Evolutionary conservation across 176 grass and related monocot species (phyloP).

Genomic region (Canna indica): DNA sequence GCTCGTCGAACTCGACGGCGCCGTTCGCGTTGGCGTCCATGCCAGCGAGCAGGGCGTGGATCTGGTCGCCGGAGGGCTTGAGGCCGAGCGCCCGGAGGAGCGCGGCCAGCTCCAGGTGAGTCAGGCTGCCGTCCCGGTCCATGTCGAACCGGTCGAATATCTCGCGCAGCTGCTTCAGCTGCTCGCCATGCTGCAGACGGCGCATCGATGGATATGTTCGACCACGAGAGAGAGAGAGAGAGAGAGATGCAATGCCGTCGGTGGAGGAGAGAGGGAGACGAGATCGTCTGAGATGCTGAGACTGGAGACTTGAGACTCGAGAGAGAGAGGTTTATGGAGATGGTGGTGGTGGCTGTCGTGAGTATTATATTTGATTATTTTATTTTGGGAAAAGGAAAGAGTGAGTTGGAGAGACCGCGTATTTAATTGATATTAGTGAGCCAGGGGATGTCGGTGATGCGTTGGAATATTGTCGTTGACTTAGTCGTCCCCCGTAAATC

Average conservation of each 20-base stretch:
- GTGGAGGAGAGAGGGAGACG: too few relatives aligned
- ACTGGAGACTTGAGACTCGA: too few relatives aligned
- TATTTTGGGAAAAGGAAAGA: too few relatives aligned
- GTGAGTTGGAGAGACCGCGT: too few relatives aligned
- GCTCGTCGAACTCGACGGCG: constrained; percentile 16
- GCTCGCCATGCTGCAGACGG: background rate
- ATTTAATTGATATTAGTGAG: too few relatives aligned
- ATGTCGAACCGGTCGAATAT: constrained; percentile 15
- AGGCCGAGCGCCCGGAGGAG: constrained; percentile 17
- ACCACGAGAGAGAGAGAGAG: too few relatives aligned
- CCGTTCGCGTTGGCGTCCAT: constrained; percentile 16
- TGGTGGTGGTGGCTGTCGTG: background rate
- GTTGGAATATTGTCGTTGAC: too few relatives aligned
- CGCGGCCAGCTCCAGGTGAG: constrained; percentile 10
- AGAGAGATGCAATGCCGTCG: background rate
- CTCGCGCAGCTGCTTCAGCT: constrained; percentile 14
- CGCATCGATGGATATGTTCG: background rate
- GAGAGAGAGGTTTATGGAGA: background rate
- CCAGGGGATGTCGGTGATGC: too few relatives aligned
- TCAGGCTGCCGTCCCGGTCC: constrained; percentile 16
- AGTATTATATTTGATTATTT: background rate
- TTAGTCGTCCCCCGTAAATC: too few relatives aligned
- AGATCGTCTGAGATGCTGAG: too few relatives aligned
- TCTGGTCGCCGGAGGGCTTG: constrained; percentile 10
- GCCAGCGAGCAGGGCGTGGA: constrained; percentile 1